A percentile compares a stretch with the other conserved stretches of the same genome.
Conservation (phyloP, 305 asterid species). For the Fraxinus ornus region DNA sequence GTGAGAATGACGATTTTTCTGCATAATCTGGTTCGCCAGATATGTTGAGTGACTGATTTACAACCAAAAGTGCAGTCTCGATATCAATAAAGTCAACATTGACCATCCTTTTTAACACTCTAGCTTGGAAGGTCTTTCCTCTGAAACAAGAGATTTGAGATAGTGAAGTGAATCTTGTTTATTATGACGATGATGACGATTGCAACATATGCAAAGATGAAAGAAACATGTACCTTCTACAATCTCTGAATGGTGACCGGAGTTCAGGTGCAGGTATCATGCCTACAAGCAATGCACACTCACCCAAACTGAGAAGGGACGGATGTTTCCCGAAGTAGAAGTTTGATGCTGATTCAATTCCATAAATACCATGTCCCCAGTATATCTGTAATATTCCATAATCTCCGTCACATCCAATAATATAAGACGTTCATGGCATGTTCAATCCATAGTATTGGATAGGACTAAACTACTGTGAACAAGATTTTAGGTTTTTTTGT, state of each 20-base stretch:
- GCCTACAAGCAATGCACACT: constrained; percentile 37
- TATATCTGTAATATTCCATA: constrained; percentile 24
- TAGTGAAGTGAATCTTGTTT: not conserved
- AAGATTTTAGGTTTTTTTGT: not conserved
- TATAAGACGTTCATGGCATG: not conserved
- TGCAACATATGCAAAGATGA: not conserved
- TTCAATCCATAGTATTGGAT: not conserved
- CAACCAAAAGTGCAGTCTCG: constrained; percentile 25
- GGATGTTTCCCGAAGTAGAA: constrained; percentile 35
- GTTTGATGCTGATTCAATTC: constrained; percentile 32
- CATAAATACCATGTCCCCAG: constrained; percentile 42
- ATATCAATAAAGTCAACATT: constrained; percentile 29
- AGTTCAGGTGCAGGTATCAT: constrained; percentile 38
- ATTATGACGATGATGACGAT: not conserved
- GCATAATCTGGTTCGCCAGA: constrained; percentile 19
- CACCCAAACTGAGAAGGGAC: constrained; percentile 32
- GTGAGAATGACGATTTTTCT: constrained; percentile 9
- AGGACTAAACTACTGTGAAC: not conserved
- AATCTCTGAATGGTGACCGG: constrained; percentile 36
- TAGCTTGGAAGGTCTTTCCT: constrained; percentile 38
- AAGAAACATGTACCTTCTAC: constrained; percentile 26
- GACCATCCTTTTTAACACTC: constrained; percentile 44
- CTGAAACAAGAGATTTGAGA: constrained; percentile 13
- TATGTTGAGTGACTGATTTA: constrained; percentile 22
- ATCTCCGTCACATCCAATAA: not conserved